Evolutionary conservation across 2,329 filamentous ascomycete species (phyloP), one percentile per base, ranked within the genome.

Genomic region (Colletotrichum sp.): DNA sequence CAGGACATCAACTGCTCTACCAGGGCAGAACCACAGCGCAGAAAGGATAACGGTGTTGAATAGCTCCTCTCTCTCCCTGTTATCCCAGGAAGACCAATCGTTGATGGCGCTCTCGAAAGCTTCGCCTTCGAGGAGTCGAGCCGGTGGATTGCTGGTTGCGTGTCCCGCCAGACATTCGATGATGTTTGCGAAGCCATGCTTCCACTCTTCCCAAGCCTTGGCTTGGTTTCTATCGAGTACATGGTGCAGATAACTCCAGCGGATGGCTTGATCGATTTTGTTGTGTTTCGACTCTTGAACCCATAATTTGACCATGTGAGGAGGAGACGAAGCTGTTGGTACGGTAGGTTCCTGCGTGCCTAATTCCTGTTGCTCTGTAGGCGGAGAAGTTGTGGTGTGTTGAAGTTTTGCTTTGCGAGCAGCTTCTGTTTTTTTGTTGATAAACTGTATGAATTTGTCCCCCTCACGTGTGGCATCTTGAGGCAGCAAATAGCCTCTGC

Each of bases 31-130:
- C 55, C 80, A 78, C 43, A 88, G 70, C 2, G 84, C 82, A 3
- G 83, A 84, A 8, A 87, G 74, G 81, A 88, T 85, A 21, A 82
- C 66, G 7, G 72, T 65, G 6, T 81, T 81, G 85, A 84, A 87
- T 32, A 28, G 12, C n/a, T 60, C 60, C 52, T 66, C 48, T 65
- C 70, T 38, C 38, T 30, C 8, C 9, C 21, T 28, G 26, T 58
- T n/a, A 30, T 67, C 48, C 72, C 68, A 66, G 5, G 48, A 76
- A 76, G 13, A 75, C 52, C 32, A 75, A 75, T 32, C 83, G 80
- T 62, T 74, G 70, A 28, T 81, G 76, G 3, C 85, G 8, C 76
- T 76, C 1, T 81, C 77, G 12, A 80, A 68, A 28, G 70, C 78
- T 5, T 82, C 79, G 13, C 81, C 74, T 34, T 81, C 78, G n/a